Conservation (phyloP, 2,329 filamentous ascomycete species). For the Ophiocordyceps australis region DNA sequence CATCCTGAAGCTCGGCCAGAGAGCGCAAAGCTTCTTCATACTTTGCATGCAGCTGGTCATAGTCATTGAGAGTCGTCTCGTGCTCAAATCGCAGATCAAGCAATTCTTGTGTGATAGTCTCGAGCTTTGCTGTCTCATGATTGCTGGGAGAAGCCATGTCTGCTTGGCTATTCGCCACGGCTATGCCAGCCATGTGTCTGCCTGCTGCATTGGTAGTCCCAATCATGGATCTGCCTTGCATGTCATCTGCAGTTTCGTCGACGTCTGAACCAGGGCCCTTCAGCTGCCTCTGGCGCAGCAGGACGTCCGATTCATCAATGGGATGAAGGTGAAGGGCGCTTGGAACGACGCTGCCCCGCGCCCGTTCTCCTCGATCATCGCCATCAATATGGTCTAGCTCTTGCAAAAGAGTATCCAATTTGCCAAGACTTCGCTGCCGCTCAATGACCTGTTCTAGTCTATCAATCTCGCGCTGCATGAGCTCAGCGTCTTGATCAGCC, state of each 20-base stretch:
- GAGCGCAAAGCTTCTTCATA: conserved; percentile 79
- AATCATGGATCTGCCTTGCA: conserved; percentile 10
- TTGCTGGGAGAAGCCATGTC: conserved; percentile 42
- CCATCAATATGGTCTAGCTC: conserved; percentile 65
- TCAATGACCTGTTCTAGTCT: conserved; percentile 89
- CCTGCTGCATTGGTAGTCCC: conserved; percentile 11
- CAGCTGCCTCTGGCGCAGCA: conserved; percentile 32
- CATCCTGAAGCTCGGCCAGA: conserved; percentile 71
- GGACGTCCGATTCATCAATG: conserved; percentile 32
- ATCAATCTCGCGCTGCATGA: conserved; percentile 95
- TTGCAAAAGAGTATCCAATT: conserved; percentile 79
- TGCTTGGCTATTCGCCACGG: background rate
- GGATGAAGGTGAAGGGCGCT: too few species aligned
- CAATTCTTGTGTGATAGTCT: conserved; percentile 79
- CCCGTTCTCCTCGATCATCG: conserved; percentile 20
- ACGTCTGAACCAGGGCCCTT: conserved; percentile 36
- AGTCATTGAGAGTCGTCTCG: conserved; percentile 65
- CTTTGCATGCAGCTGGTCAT: conserved; percentile 65
- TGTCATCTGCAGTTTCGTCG: conserved; percentile 28
- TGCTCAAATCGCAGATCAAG: conserved; percentile 83
- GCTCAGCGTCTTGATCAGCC: conserved; percentile 83
- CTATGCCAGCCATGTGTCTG: too few species aligned
- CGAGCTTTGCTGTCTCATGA: conserved; percentile 80
- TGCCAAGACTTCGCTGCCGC: conserved; percentile 84
- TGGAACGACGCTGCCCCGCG: conserved; percentile 24